These are phyloP conservation scores for Trametes cinnabarina DNA, from an alignment of 768 basidiomycete species.

Conservation along the genomic window DNA sequence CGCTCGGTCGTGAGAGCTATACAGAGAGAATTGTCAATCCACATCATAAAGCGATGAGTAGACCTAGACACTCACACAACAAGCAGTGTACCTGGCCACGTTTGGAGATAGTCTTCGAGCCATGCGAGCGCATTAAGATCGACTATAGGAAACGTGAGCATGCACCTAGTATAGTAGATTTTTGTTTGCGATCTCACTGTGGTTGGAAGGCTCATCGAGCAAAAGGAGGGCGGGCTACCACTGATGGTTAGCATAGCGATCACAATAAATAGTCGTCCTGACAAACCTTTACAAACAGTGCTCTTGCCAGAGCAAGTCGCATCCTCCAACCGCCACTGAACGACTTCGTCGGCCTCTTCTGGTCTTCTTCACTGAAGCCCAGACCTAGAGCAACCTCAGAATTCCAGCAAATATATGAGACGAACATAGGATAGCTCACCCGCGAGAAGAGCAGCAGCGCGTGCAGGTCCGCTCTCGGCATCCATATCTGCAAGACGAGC, in stretches of 20 bases:
- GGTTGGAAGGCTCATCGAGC: conserved; percentile 95
- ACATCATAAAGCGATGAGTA: background rate
- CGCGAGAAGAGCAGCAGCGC: conserved; percentile 86
- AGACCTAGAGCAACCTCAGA: conserved; percentile 55
- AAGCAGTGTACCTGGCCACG: conserved; percentile 88
- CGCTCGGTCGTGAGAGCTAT: conserved; percentile 92
- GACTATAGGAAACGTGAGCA: conserved; percentile 40
- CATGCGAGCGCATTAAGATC: conserved; percentile 96
- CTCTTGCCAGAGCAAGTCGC: conserved; percentile 92
- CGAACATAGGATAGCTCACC: conserved; percentile 42
- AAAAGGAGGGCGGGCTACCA: background rate
- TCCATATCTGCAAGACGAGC: conserved; percentile 94
- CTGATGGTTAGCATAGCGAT: too few species aligned
- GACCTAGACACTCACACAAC: conserved; percentile 65
- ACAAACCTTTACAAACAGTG: conserved; percentile 87
- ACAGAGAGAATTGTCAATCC: background rate
- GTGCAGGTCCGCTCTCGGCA: conserved; percentile 93
- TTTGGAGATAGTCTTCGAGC: conserved; percentile 96
- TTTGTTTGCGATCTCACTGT: conserved; percentile 58
- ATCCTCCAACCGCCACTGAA: conserved; percentile 99
- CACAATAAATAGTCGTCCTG: too few species aligned
- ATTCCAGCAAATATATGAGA: background rate
- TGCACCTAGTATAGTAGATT: background rate
- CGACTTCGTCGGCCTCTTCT: conserved; percentile 74
- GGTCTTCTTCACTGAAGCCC: conserved; percentile 88